Conservation (phyloP, 1,284 basidiomycete genomes). For the Ustilago bromivora region DNA sequence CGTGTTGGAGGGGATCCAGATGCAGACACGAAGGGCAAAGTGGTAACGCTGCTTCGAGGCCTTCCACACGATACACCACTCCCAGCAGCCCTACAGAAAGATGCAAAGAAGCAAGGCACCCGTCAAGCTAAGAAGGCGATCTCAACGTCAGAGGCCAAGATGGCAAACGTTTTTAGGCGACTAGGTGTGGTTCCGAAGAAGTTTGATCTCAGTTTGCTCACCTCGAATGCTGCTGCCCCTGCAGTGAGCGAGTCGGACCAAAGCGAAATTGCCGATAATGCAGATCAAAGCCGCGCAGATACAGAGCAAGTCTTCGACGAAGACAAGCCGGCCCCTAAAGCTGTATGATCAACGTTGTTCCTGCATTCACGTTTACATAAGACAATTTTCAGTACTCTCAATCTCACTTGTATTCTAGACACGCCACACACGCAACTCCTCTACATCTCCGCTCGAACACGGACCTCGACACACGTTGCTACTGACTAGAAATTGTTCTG, state of each 20-base stretch:
- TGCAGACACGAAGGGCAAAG: conserved; percentile 42
- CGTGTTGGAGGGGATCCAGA: conserved; percentile 49
- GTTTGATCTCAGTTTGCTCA: conserved; percentile 45
- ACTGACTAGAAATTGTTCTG: not conserved
- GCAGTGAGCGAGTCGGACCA: not conserved
- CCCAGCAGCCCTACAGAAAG: conserved; percentile 12
- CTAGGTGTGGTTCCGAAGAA: conserved; percentile 49
- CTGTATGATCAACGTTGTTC: not conserved
- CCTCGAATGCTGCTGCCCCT: not conserved
- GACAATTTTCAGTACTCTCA: not conserved
- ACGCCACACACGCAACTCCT: conserved; percentile 9
- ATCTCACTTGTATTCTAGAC: conserved; percentile 20
- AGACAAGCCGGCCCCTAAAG: not conserved
- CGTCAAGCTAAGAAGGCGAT: conserved; percentile 19
- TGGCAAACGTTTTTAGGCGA: conserved; percentile 57
- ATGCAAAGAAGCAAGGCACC: not conserved
- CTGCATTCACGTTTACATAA: not conserved
- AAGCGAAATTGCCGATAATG: not conserved
- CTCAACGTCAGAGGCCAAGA: conserved; percentile 56
- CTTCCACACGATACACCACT: conserved; percentile 37
- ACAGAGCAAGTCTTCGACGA: not conserved
- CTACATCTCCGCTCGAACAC: not conserved
- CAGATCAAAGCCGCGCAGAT: not conserved
- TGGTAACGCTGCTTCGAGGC: conserved; percentile 62
- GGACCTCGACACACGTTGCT: no score